Evolutionary conservation across 2,329 filamentous ascomycete species (phyloP).

Genomic region (Tolypocladium pustulatum): DNA sequence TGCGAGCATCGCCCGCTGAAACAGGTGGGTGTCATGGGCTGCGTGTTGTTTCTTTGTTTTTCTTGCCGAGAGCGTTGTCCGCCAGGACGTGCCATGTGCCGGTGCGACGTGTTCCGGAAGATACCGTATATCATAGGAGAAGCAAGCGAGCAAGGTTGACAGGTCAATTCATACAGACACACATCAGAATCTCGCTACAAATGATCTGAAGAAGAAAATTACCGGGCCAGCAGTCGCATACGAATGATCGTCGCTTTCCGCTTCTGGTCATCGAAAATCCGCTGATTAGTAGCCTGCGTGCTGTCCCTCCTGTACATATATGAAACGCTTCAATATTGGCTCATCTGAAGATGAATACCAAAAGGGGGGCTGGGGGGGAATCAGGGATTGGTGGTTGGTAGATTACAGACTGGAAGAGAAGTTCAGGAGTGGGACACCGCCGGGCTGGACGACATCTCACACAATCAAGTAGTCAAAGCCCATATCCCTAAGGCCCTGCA

Average conservation of each 20-base stretch:
- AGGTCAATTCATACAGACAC: not conserved
- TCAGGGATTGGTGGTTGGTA: not conserved
- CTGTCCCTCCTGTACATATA: not conserved
- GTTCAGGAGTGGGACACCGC: not conserved
- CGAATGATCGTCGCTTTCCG: not conserved
- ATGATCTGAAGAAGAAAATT: not conserved
- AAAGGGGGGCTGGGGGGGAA: not conserved
- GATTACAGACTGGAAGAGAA: not conserved
- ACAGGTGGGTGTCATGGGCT: not conserved
- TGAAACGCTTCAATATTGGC: not conserved
- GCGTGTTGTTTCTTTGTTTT: not conserved
- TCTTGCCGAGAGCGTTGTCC: not conserved
- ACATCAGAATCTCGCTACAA: not conserved
- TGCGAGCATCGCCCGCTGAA: not conserved
- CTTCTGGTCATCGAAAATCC: not conserved
- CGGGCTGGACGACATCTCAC: slow-evolving; percentile 8
- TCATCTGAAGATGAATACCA: too few relatives aligned
- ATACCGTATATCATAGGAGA: not conserved
- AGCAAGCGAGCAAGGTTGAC: not conserved
- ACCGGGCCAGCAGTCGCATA: not conserved
- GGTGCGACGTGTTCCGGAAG: not conserved
- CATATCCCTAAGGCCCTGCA: slow-evolving; percentile 30
- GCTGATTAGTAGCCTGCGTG: not conserved
- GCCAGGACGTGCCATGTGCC: not conserved
- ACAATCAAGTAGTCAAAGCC: slow-evolving; percentile 37